Base-by-base conservation (phyloP, 306 rosid species). In the Sindora glabra region DNA sequence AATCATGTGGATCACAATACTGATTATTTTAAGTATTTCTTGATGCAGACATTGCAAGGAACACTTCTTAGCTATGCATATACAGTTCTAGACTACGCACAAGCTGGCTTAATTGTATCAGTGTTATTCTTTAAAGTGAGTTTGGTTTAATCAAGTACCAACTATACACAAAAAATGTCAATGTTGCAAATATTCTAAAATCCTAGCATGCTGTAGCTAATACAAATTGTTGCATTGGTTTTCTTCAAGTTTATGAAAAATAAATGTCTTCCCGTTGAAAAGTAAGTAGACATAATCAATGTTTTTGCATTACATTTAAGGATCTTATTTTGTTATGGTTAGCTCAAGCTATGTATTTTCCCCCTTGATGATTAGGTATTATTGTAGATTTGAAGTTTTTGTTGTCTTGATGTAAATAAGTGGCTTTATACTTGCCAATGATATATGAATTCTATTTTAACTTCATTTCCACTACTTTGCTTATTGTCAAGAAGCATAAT, bases 101-200 rank as follows among this genome's bases (percentile, higher is more conserved):
- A 88, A 70, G 86, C 96, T n/a, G 98, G 98, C 36, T 74, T 92
- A 60, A 92, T 92, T 69, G 96, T 95, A 6, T 87, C 96, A 16
- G 98, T 92, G 52, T 92, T 88, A 77, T 85, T 92, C 64, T 92
- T 92, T 62, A 88, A 92, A 75, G 98, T 92, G 72, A 75, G 86
- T 77, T 38, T 64, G 49, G 18, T 59, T 56, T 63, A 47, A 14
- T 73, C 39, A 32, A 51, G 65, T 65, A 38, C 34, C 54, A 25
- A n/a, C 22, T 32, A 51, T 60, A 48, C 52, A 47, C 40, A 40
- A 46, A 49, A n/a, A n/a, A n/a, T n/a, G n/a, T n/a, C 34, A 59
- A 6, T 26, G 5, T 5, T 52, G 40, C 11, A 5, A 22, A 24
- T 2, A 21, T 47, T 40, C 12, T 17, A 30, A 29, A 49, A 48